Base-by-base conservation (phyloP, 495 filamentous ascomycete genomes). In the Astrothelium macrocarpum region DNA sequence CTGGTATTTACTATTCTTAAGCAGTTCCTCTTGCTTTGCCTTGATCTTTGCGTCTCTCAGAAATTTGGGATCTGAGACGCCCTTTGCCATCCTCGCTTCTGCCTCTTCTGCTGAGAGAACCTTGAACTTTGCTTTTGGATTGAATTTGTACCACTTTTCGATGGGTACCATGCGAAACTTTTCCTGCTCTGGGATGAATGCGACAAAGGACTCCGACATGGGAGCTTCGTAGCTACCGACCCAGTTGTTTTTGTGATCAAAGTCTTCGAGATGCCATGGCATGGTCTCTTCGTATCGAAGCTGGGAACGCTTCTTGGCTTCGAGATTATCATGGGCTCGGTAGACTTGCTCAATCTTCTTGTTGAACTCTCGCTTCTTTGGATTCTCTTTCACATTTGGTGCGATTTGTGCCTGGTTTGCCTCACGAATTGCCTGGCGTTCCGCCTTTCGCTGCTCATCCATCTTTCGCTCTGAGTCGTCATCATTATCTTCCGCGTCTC, bases 201-300 rank as follows among this genome's bases (percentile, higher is more conserved):
- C 85, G 7, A 88, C 86, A 70, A 87, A 84, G 0, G 82, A 84
- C 53, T 92, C 85, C 0, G 91, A 95, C 58, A 97, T 76, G 28
- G 88, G 87, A 12, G 86, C 86, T 70, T 97, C 88, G 67, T 96
- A 95, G 49, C 86, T 88, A 23, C 93, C 95, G 28, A 92, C 87
- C 91, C 91, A 98, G 1, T 87, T 87, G 66, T 95, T 89, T 70
- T 90, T 95, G 70, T 90, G 88, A 68, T 97, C 92, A 61, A 91
- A 95, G 74, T 98, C 94, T 70, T 98, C 94, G 58, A 98, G 73
- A 71, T 96, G 91, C 94, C 94, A 98, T 11, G 95, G 95, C 45
- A 96, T 76, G 9, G 90, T 88, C 70, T 98, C 94, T 72, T 98
- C 95, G 67, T 97, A 98, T 65, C 91, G 85, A 25, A 97, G 81